Conservation (phyloP, 75 land plant genomes). For the Cunninghamia lanceolata region DNA sequence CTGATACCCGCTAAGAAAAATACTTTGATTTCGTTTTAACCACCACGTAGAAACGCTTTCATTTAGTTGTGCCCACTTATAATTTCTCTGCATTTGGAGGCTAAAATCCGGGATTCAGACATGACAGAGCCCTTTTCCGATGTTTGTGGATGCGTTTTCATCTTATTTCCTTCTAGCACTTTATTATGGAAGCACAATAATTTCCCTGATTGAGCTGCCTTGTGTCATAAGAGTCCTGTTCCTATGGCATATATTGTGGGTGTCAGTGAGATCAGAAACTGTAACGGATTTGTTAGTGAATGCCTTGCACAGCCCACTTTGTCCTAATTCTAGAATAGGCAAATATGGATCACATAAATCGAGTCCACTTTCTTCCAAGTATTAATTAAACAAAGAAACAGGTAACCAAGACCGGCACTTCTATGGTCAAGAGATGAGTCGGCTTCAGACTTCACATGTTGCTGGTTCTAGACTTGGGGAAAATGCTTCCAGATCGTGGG, state of each 20-base stretch:
- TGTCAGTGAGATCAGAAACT: background rate
- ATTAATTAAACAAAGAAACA: background rate
- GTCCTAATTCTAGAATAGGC: background rate
- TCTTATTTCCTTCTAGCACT: background rate
- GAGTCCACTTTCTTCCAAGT: constrained; percentile 4
- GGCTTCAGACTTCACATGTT: background rate
- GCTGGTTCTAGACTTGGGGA: background rate
- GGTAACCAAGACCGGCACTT: background rate
- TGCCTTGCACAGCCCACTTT: background rate
- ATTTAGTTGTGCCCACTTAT: background rate
- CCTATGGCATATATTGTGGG: background rate
- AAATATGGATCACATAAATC: background rate
- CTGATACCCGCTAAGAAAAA: background rate
- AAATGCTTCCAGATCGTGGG: background rate
- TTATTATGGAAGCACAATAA: background rate
- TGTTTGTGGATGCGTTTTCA: background rate
- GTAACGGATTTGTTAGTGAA: background rate
- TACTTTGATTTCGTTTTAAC: background rate
- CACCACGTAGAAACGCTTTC: background rate
- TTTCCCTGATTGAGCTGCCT: background rate
- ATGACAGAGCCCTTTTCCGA: background rate
- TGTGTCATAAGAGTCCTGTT: background rate
- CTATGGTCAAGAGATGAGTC: background rate
- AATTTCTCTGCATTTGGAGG: background rate
- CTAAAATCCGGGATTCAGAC: background rate